These are phyloP conservation scores for Stephania cephalantha DNA, from an alignment of 164 flowering plant species.

Conservation along the genomic window DNA sequence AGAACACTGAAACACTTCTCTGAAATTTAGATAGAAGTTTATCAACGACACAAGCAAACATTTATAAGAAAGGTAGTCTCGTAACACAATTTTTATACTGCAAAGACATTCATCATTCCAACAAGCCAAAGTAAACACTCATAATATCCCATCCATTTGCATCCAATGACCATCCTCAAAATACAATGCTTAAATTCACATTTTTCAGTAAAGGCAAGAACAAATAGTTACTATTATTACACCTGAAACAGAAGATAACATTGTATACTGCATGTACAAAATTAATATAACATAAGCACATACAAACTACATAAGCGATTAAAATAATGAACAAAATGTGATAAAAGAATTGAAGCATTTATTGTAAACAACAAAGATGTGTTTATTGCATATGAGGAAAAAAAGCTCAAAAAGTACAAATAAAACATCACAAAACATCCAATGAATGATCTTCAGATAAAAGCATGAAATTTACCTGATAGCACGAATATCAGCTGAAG, in stretches of 20 bases:
- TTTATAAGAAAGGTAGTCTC: neutral
- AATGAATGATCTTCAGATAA: neutral
- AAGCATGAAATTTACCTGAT: conserved; percentile 46
- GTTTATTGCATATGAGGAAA: neutral
- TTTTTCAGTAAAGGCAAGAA: neutral
- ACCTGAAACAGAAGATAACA: neutral
- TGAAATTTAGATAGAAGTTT: conserved; percentile 22
- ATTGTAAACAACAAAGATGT: neutral
- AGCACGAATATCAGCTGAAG: conserved; percentile 50
- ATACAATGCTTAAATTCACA: neutral
- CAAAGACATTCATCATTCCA: neutral
- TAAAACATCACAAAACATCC: neutral
- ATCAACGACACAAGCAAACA: neutral
- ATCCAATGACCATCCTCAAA: neutral
- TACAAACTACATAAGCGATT: neutral
- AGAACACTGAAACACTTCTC: conserved; percentile 90
- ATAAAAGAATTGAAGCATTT: neutral
- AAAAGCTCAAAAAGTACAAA: neutral
- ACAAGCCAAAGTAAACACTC: neutral
- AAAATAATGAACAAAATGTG: neutral
- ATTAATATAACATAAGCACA: neutral
- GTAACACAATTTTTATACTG: neutral
- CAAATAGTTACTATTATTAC: neutral
- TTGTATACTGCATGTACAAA: too few relatives aligned
- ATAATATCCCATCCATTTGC: neutral